Evolutionary conservation across 306 rosid genomes (phyloP), one percentile per base, ranked within the genome.

Genomic region (Mimosa bimucronata): DNA sequence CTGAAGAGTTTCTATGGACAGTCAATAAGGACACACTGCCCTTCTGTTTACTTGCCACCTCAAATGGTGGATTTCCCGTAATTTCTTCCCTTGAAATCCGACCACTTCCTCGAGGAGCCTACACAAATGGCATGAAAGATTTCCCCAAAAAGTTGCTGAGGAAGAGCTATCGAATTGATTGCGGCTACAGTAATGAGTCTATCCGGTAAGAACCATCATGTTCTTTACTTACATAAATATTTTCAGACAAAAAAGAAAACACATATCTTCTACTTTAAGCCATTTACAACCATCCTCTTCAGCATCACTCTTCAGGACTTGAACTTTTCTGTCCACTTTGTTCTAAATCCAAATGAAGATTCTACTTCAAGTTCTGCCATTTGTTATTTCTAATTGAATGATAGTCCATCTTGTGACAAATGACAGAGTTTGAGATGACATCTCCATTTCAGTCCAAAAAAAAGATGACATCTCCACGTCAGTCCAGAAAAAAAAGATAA

Each of bases 1-100:
- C 71, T 19, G 97, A 94, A 84, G 97, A 92, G 84, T 91, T 92
- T 80, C 53, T 94, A 0, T 94, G 97, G 97, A 82, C 85, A 76
- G 77, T 84, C 74, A 85, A 76, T 46, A 92, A 87, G 78, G 97
- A 90, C 42, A 77, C 78, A 5, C 61, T 91, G 28, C 64, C 86
- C 4, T 88, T 92, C 66, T 94, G 98, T 78, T 87, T 94, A 73
- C 88, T 71, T 68, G 66, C 91, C 40, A 70, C 82, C 64, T 89
- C 88, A 41, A 71, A 66, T 21, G 87, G 90, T 26, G 95, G 97
- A 18, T 83, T 81, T 28, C 98, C 97, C 71, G 83, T 91, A 9
- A 91, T 94, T 83, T 91, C 95, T 69, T 86, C 97, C 15, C 83
- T 92, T 15, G 98, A 94, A 87, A 76, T 91, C 40, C 77, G 98